Conservation (phyloP, 1,284 basidiomycete species). For the Papiliotrema flavescens region DNA sequence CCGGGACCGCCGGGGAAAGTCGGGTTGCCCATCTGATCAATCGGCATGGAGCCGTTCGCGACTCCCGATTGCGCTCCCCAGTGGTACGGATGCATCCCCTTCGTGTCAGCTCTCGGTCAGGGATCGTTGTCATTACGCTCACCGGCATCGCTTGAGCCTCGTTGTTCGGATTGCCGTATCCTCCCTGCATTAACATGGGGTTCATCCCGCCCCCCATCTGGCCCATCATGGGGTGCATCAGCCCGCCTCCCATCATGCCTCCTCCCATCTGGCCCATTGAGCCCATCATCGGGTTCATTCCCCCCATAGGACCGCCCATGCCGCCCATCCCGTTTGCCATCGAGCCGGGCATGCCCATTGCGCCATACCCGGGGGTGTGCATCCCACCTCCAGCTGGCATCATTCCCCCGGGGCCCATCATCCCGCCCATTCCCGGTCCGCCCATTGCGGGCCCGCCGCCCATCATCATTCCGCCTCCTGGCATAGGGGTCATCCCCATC, state of each 20-base stretch:
- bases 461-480: neutral
- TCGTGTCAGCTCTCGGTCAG: neutral
- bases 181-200: constrained; percentile 13
- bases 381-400: constrained; percentile 16
- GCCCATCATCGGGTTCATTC: constrained; percentile 9
- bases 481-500: neutral
- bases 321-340: constrained; percentile 10
- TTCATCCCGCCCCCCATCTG: constrained; percentile 8
- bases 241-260: constrained; percentile 11
- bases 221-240: constrained; percentile 11
- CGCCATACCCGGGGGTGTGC: constrained; percentile 21
- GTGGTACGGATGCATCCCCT: constrained; percentile 42
- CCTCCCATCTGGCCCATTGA: constrained; percentile 11
- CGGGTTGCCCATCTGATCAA: constrained; percentile 34
- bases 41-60: constrained; percentile 29
- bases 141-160: constrained; percentile 37
- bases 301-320: constrained; percentile 11
- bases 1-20: constrained; percentile 31
- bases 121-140: constrained; percentile 7
- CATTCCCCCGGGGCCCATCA: constrained; percentile 12
- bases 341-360: constrained; percentile 19
- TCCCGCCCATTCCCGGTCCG: constrained; percentile 14
- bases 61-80: constrained; percentile 35
- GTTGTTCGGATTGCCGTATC: constrained; percentile 14
- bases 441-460: neutral